These are phyloP conservation scores for Chaetomium olivaceum DNA, from an alignment of 2,329 filamentous ascomycete species.

Conservation along the genomic window DNA sequence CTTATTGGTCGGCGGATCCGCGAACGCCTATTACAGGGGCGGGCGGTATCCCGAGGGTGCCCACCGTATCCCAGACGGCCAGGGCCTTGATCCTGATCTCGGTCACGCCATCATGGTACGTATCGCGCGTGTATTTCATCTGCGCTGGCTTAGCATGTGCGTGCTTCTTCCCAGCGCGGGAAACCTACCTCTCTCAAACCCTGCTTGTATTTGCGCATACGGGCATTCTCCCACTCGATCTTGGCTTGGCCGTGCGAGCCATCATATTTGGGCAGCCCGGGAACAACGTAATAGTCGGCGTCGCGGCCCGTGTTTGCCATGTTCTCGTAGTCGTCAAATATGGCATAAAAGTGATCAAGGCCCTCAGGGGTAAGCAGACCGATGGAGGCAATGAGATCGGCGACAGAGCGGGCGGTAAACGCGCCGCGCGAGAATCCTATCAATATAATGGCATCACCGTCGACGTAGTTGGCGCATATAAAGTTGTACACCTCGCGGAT, in stretches of 20 bases:
- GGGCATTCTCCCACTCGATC: slow-evolving; percentile 38
- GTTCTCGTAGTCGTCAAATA: slow-evolving; percentile 44
- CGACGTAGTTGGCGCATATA: slow-evolving; percentile 42
- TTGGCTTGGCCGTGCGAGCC: slow-evolving; percentile 35
- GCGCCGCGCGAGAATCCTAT: slow-evolving; percentile 45
- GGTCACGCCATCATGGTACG: slow-evolving; percentile 37
- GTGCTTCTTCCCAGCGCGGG: not conserved
- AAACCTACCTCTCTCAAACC: slow-evolving; percentile 39
- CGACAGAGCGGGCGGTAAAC: slow-evolving; percentile 44
- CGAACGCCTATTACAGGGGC: slow-evolving; percentile 42
- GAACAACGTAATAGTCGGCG: slow-evolving; percentile 32
- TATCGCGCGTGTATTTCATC: slow-evolving; percentile 41
- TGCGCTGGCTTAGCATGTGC: slow-evolving; percentile 22
- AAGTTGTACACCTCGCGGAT: slow-evolving; percentile 44
- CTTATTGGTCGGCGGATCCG: slow-evolving; percentile 41
- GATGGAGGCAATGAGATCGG: slow-evolving; percentile 42
- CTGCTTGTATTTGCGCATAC: slow-evolving; percentile 40
- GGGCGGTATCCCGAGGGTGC: slow-evolving; percentile 47
- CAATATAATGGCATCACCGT: slow-evolving; percentile 41
- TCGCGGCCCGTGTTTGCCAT: slow-evolving; percentile 34
- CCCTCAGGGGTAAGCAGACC: slow-evolving; percentile 46
- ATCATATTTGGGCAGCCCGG: slow-evolving; percentile 32
- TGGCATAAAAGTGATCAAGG: slow-evolving; percentile 45
- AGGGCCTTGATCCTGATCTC: slow-evolving; percentile 48
- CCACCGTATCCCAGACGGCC: slow-evolving; percentile 54